Conservation (phyloP, 2,329 filamentous ascomycete genomes). For the Epichloe brachyelytri region DNA sequence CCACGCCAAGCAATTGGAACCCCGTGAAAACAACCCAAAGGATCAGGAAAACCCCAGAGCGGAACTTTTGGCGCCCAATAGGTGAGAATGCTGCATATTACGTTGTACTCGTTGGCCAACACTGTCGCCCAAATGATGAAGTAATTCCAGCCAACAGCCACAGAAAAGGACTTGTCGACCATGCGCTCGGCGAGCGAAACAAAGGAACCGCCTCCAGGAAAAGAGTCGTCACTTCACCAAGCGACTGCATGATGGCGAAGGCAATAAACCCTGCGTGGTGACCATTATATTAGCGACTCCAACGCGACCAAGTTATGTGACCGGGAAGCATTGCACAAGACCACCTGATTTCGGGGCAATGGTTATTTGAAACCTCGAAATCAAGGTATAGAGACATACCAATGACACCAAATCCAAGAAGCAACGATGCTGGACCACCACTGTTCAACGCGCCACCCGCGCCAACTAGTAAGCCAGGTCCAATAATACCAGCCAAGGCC, state of each 20-base stretch:
- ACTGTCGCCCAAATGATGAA: slow-evolving; percentile 56
- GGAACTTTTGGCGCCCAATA: slow-evolving; percentile 52
- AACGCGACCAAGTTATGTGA: neutral
- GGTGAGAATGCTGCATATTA: slow-evolving; percentile 50
- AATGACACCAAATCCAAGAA: slow-evolving; percentile 63
- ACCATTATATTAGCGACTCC: neutral
- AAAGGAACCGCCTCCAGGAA: slow-evolving; percentile 59
- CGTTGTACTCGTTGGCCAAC: slow-evolving; percentile 59
- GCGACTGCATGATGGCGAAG: slow-evolving; percentile 54
- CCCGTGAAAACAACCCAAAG: slow-evolving; percentile 59
- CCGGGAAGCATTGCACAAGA: neutral
- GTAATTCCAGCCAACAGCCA: slow-evolving; percentile 61
- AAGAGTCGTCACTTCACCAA: slow-evolving; percentile 62
- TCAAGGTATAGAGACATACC: slow-evolving; percentile 20
- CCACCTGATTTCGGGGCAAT: neutral
- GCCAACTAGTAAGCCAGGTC: slow-evolving; percentile 60
- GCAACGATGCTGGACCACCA: slow-evolving; percentile 56
- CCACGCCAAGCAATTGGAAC: slow-evolving; percentile 59
- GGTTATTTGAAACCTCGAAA: neutral
- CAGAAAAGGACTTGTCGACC: slow-evolving; percentile 56
- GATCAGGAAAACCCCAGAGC: slow-evolving; percentile 61
- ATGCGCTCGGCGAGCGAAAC: slow-evolving; percentile 58
- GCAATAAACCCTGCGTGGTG: slow-evolving; percentile 42
- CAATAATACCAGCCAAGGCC: slow-evolving; percentile 49
- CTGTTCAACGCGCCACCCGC: slow-evolving; percentile 54